Evolutionary conservation across 139 green algal genomes (phyloP).

Genomic region (Chlorella sp.): DNA sequence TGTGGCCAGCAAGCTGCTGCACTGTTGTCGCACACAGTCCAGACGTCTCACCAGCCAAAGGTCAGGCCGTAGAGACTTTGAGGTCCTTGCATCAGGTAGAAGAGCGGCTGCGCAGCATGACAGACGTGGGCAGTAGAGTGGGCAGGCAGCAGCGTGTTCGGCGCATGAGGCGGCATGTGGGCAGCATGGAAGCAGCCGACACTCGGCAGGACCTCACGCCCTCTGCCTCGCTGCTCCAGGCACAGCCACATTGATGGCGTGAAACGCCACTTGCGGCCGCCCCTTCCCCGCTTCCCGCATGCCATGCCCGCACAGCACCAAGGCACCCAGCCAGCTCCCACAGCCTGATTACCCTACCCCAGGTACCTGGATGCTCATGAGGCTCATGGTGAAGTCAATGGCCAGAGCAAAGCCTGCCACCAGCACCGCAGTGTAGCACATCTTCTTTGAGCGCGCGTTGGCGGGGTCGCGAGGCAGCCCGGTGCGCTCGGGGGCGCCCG

Average conservation of each 20-base stretch:
- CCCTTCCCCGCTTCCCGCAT: too few relatives aligned
- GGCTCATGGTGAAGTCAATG: constrained; percentile 5
- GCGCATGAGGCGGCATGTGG: too few relatives aligned
- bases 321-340: not conserved
- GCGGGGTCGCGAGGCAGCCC: not conserved
- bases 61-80: not conserved
- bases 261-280: too few relatives aligned
- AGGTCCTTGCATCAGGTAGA: not conserved
- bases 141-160: too few relatives aligned
- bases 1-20: not conserved
- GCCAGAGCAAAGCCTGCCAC: constrained; percentile 36
- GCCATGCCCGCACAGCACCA: too few relatives aligned
- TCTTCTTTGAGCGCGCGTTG: constrained; percentile 17
- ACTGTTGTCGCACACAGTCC: not conserved
- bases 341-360: not conserved
- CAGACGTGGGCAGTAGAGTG: too few relatives aligned
- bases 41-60: not conserved
- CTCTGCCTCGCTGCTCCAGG: too few relatives aligned
- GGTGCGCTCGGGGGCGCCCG: not conserved
- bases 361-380: not conserved
- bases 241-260: too few relatives aligned
- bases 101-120: not conserved
- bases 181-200: too few relatives aligned
- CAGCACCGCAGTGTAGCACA: constrained; percentile 15
- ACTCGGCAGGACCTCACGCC: too few relatives aligned